Evolutionary conservation across 2,329 filamentous ascomycete species (phyloP).

Genomic region (Aspergillus sp.): DNA sequence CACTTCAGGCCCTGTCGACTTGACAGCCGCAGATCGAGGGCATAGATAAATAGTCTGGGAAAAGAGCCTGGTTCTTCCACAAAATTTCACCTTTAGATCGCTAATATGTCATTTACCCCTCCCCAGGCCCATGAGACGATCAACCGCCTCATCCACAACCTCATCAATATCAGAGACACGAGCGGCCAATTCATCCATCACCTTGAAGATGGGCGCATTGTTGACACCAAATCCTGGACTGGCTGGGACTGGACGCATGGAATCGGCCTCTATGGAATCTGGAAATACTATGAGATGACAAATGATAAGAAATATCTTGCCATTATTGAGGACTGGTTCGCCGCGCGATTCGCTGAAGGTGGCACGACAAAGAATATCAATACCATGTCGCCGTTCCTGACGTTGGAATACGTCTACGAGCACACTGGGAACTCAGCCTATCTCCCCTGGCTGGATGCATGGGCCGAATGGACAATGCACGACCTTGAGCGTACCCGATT

Average conservation of each 20-base stretch:
- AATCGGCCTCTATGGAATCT: slow-evolving; percentile 76
- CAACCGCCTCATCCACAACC: slow-evolving; percentile 66
- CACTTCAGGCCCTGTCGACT: too few relatives aligned
- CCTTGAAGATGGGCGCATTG: slow-evolving; percentile 70
- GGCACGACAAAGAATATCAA: slow-evolving; percentile 81
- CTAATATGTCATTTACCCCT: not conserved
- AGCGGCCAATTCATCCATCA: slow-evolving; percentile 72
- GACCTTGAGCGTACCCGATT: slow-evolving; percentile 70
- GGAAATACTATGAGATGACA: slow-evolving; percentile 76
- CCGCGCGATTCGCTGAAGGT: slow-evolving; percentile 62
- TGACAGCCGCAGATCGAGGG: too few relatives aligned
- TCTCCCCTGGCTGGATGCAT: slow-evolving; percentile 73
- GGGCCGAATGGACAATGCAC: slow-evolving; percentile 81
- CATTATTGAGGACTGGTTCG: slow-evolving; percentile 74
- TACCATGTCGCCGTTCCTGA: slow-evolving; percentile 77
- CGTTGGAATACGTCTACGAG: slow-evolving; percentile 74
- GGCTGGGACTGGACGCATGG: slow-evolving; percentile 81
- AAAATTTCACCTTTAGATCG: too few relatives aligned
- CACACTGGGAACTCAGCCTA: slow-evolving; percentile 67
- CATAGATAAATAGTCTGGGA: not conserved
- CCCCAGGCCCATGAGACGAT: slow-evolving; percentile 51
- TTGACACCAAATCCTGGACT: slow-evolving; percentile 79
- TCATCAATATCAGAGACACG: slow-evolving; percentile 74
- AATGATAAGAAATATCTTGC: slow-evolving; percentile 59
- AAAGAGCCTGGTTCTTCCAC: too few relatives aligned